Evolutionary conservation across 257 asterid genomes (phyloP), one percentile per base, ranked within the genome.

Genomic region (Capsicum baccatum): DNA sequence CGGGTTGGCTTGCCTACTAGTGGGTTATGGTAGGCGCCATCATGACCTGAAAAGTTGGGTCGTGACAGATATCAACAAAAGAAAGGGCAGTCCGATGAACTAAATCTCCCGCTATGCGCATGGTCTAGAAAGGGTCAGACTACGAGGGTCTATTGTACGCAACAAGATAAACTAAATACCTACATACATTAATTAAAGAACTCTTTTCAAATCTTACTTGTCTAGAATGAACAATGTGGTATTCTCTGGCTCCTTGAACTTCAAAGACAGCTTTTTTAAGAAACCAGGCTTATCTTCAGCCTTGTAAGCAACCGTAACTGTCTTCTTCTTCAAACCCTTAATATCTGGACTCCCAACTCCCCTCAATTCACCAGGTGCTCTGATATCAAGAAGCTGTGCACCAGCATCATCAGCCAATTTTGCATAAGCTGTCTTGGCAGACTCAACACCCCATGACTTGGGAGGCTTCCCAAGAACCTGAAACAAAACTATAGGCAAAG

Each of bases 191-290:
- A 21, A 76, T 8, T 8, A 76, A 52, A 17, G 48, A 78, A 54
- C 33, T 54, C 26, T 83, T 83, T 42, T 56, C 86, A 56, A 88
- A 85, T 85, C 96, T 93, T 94, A 97, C 99, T 97, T 97, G 96
- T 97, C 99, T 85, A 97, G 85, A 80, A 95, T 84, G 90, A 95
- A 91, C 89, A 97, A 89, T 79, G 99, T 94, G 81, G 99, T 94
- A 84, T 85, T 94, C 64, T 93, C 96, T 6, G 99, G 98, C 54
- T 97, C 92, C 89, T 94, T 97, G 79, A 95, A 91, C 90, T 87
- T 95, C 91, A 87, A 88, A 79, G 95, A 76, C 85, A 97, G 76
- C 88, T 89, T 97, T 54, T 89, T 92, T 92, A 97, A 88, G 91
- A 97, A 95, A 56, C 96, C 99, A 14, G 88, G 80, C 88, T 97